Evolutionary conservation across 1,139 yeast species (phyloP), one percentile per base, ranked within the genome.

Genomic region (Yamadazyma dushanensis): DNA sequence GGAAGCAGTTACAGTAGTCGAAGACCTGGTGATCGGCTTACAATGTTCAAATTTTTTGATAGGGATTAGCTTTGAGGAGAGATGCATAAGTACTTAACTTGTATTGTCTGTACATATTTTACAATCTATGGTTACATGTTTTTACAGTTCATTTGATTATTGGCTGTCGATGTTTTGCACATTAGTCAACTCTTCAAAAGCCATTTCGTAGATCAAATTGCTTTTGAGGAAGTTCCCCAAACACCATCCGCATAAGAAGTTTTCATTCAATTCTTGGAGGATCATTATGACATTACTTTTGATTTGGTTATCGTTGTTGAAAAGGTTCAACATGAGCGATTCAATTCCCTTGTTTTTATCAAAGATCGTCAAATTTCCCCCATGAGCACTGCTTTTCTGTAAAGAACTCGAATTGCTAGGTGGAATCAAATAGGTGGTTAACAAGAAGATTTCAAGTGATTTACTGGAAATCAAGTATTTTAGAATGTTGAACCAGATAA

Each of bases 1-100:
- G 87, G 87, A 1, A 62, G 63, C 32, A 73, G 86, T 32, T 80
- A 80, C 63, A 45, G 73, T 60, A 64, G 76, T 23, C 57, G 81
- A 42, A 66, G 66, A 37, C 65, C 68, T 8, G 79, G 79, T 10
- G 79, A 70, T 40, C 53, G 70, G 36, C 59, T 70, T 31, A 56
- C 68, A 9, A 52, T 67, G 52, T 61, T 57, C 50, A 53, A 59
- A 24, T 47, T 66, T 8, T 54, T 67, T 35, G 57, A 54, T 32
- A 39, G 50, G 28, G 54, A 49, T 26, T 53, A n/a, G n/a, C n/a
- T n/a, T n/a, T n/a, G n/a, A n/a, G n/a, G 50, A 47, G 16, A 16
- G 18, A 10, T 20, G 17, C 10, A 26, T 15, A 21, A 17, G 11
- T 5, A 16, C 11, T 15, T n/a, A 9, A 26, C 19, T 26, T 22